Percentiles rank a stretch among this genome's conserved stretches.
Evolutionary conservation across 805 yeast genomes (phyloP).

Genomic region (Isabelozyma rhagii): DNA sequence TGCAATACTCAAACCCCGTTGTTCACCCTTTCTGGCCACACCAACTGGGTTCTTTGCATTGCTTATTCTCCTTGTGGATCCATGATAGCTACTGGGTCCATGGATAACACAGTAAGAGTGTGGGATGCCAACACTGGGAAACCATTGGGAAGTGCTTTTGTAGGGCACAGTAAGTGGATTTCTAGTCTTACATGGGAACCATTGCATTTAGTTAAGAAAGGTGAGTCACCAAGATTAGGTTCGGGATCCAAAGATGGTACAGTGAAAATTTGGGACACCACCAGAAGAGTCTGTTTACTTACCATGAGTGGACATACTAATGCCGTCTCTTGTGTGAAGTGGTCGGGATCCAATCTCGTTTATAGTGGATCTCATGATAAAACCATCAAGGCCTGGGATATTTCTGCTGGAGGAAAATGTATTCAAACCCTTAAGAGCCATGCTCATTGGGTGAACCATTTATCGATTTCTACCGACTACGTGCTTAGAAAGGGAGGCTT

Average conservation of each 20-base stretch:
- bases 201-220: conserved; percentile 67
- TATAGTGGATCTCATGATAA: conserved; percentile 94
- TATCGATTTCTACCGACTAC: conserved; percentile 87
- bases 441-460: conserved; percentile 97
- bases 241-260: conserved; percentile 93
- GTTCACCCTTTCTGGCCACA: conserved; percentile 76
- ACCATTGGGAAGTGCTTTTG: conserved; percentile 66
- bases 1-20: conserved; percentile 91
- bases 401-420: conserved; percentile 66
- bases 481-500: conserved; percentile 85
- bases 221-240: conserved; percentile 67
- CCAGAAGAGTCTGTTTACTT: conserved; percentile 58
- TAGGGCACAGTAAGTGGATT: conserved; percentile 88
- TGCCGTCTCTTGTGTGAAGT: conserved; percentile 91
- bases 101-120: conserved; percentile 84
- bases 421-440: conserved; percentile 80
- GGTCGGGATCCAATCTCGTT: conserved; percentile 87
- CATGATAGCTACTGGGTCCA: conserved; percentile 90
- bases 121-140: conserved; percentile 83
- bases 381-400: conserved; percentile 90
- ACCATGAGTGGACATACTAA: conserved; percentile 86
- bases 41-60: conserved; percentile 91
- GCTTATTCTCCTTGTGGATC: conserved; percentile 91
- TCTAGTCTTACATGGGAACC: conserved; percentile 95
- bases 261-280: conserved; percentile 84